Evolutionary conservation across 305 asterid species (phyloP).

Genomic region (Fraxinus paxiana): DNA sequence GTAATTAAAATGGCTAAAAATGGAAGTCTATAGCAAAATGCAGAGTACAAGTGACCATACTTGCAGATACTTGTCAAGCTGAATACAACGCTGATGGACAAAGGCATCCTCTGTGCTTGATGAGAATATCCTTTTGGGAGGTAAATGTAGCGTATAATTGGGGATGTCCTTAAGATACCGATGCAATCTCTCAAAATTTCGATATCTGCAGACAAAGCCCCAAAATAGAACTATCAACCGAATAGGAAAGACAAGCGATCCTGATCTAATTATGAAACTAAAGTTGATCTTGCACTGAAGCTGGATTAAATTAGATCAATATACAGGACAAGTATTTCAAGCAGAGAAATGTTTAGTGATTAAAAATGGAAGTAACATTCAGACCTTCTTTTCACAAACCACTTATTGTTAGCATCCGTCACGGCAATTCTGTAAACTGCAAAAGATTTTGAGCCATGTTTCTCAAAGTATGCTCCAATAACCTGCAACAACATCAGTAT

Average conservation of each 20-base stretch:
- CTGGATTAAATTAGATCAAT: slow-evolving; percentile 7
- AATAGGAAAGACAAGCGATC: not conserved
- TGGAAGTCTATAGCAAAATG: slow-evolving; percentile 13
- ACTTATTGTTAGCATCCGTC: slow-evolving; percentile 62
- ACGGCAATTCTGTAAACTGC: slow-evolving; percentile 91
- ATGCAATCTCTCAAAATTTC: slow-evolving; percentile 95
- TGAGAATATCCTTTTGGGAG: slow-evolving; percentile 97
- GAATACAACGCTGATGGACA: slow-evolving; percentile 96
- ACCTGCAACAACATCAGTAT: slow-evolving; percentile 52
- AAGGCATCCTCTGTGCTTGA: slow-evolving; percentile 95
- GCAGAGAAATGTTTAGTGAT: slow-evolving; percentile 17
- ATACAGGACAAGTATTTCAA: slow-evolving; percentile 7
- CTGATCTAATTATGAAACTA: slow-evolving; percentile 10
- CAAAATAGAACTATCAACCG: slow-evolving; percentile 22
- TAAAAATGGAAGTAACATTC: slow-evolving; percentile 19
- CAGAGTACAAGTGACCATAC: slow-evolving; percentile 37
- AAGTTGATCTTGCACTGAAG: not conserved
- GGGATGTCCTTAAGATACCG: slow-evolving; percentile 89
- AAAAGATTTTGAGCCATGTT: slow-evolving; percentile 82
- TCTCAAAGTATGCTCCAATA: slow-evolving; percentile 91
- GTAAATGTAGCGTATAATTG: slow-evolving; percentile 85
- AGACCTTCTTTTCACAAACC: slow-evolving; percentile 96
- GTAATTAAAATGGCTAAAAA: slow-evolving; percentile 26
- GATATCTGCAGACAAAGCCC: slow-evolving; percentile 53
- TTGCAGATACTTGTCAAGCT: slow-evolving; percentile 88